These are phyloP conservation scores for Eucalyptus virginea DNA, from an alignment of 345 rosid species.

Conservation along the genomic window DNA sequence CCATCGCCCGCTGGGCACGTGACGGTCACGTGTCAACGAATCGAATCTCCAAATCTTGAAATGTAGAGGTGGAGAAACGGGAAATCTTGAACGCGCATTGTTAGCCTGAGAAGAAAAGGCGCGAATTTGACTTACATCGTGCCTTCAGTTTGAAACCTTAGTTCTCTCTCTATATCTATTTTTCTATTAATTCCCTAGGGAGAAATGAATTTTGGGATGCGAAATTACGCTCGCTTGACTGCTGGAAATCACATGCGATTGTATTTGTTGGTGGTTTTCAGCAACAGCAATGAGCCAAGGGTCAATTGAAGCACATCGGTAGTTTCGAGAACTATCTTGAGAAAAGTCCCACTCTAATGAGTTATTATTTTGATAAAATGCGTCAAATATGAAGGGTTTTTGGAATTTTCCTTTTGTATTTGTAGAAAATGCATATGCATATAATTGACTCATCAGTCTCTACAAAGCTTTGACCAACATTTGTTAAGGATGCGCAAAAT, in stretches of 20 bases:
- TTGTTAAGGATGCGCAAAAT: background rate
- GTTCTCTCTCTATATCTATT: background rate
- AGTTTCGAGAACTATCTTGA: no score
- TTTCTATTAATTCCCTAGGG: background rate
- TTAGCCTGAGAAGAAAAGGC: background rate
- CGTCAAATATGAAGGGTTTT: background rate
- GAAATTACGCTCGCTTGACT: background rate
- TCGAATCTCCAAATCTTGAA: background rate
- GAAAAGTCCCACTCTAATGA: background rate
- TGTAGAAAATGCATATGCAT: background rate
- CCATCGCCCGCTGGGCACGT: background rate
- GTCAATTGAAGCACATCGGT: background rate
- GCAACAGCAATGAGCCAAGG: background rate
- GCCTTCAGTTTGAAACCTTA: background rate
- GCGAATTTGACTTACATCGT: background rate
- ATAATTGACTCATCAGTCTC: background rate
- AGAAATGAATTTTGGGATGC: background rate
- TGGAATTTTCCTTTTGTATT: background rate
- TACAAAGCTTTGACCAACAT: background rate
- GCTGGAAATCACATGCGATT: no score
- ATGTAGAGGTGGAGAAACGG: background rate
- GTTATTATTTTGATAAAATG: background rate
- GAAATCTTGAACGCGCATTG: background rate
- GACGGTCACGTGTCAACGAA: background rate
- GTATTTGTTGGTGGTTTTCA: no score